Base-by-base conservation (phyloP, 371 early-diverging fungal species). In the Gilbertella persicaria region DNA sequence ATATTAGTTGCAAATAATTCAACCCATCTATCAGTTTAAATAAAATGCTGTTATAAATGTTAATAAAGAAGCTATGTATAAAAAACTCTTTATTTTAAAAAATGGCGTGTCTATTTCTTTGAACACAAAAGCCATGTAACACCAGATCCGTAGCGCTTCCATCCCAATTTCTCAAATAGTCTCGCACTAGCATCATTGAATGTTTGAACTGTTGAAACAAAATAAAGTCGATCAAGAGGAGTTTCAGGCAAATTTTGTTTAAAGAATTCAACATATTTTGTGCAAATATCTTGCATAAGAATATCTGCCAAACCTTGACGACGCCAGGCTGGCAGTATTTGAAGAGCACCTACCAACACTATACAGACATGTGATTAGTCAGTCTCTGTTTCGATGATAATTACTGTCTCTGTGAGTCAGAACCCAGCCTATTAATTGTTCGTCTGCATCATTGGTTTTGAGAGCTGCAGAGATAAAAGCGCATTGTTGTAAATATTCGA, bases 341-440 rank as follows among this genome's bases (percentile, higher is more conserved):
- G 50, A 21, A 56, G 37, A 20, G 50, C 42, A 8, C 57, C 57
- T 21, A 56, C 45, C 28, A 3, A 36, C 12, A 56, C 57, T 53
- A 38, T 33, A 12, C 4, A 10, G 14, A 49, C 7, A n/a, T 44
- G n/a, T 14, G 28, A 44, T 1, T 28, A 26, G 6, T 3, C 1
- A 23, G 1, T 13, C 3, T 5, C 12, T 24, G 1, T 5, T 20
- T 10, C 28, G 17, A 2, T 41, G 24, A 39, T 13, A 48, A 21
- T 56, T 50, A 56, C 57, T 28, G 10, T 56, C 49, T 28, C 50
- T 21, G 16, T 56, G 57, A 0, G 57, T 56, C 43, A 56, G 36
- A 0, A 35, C 48, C 60, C 60, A 58, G 5, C 46, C 59, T 35
- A 26, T 48, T 13, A 52, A 51, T 23, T 20, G 42, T 28, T 52